Percentiles rank a stretch among this genome's conserved stretches.
Conservation (phyloP, 2,329 filamentous ascomycete species). For the Alternaria sp. region DNA sequence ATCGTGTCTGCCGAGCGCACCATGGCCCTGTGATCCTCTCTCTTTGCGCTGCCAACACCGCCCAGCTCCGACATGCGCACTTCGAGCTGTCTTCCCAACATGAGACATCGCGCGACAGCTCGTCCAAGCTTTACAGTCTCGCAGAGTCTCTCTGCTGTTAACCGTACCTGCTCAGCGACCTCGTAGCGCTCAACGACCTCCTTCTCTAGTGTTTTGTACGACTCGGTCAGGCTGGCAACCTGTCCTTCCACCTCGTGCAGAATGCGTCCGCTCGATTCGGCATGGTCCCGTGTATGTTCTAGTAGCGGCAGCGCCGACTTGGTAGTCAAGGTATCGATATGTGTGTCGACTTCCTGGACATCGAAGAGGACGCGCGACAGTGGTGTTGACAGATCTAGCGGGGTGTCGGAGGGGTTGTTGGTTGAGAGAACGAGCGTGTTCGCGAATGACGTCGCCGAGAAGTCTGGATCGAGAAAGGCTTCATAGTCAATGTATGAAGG, state of each 20-base stretch:
- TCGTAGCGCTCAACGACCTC: constrained; percentile 88
- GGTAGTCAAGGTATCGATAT: constrained; percentile 89
- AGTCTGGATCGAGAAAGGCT: constrained; percentile 82
- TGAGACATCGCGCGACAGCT: constrained; percentile 78
- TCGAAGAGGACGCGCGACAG: constrained; percentile 95
- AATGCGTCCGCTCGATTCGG: constrained; percentile 74
- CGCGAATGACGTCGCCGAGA: constrained; percentile 82
- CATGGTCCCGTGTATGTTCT: constrained; percentile 77
- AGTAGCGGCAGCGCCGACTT: constrained; percentile 82
- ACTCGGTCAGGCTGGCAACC: constrained; percentile 79
- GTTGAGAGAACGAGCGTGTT: constrained; percentile 88
- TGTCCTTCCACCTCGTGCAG: constrained; percentile 80
- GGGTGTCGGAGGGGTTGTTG: constrained; percentile 89
- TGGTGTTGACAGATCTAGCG: constrained; percentile 91
- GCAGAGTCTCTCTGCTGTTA: constrained; percentile 80
- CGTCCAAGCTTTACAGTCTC: constrained; percentile 80
- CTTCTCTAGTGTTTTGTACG: constrained; percentile 83
- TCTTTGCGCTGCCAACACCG: constrained; percentile 58
- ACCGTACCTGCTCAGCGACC: constrained; percentile 80
- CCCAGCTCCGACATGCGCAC: constrained; percentile 79
- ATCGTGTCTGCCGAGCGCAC: constrained; percentile 84
- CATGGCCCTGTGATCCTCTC: constrained; percentile 79
- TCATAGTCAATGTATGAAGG: constrained; percentile 96
- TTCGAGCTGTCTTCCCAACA: constrained; percentile 85
- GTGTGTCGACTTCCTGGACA: constrained; percentile 94